phyloP scores from a whole-genome alignment of 2,329 filamentous ascomycete species.

The Fusarium coicis region DNA sequence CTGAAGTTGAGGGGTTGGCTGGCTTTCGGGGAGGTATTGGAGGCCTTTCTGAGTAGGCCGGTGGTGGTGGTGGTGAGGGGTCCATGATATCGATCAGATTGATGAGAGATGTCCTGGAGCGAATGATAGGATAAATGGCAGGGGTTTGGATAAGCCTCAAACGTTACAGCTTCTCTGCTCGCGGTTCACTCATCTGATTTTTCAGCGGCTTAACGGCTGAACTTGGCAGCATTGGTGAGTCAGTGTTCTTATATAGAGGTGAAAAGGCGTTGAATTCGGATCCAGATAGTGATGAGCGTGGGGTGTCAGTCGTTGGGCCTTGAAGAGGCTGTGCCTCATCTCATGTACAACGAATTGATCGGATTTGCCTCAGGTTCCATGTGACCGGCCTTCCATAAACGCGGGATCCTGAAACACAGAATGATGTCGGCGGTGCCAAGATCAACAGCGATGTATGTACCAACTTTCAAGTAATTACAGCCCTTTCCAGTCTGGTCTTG shows the following conservation, averaged over 20 bases:
- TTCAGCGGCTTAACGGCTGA: background rate
- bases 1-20: constrained; percentile 16
- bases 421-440: constrained; percentile 12
- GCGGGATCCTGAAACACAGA: constrained; percentile 14
- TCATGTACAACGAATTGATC: constrained; percentile 6
- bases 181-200: background rate
- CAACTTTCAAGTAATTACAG: background rate
- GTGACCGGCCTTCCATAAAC: background rate
- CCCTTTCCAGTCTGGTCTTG: background rate
- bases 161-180: background rate
- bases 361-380: background rate
- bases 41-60: constrained; percentile 28
- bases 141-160: background rate
- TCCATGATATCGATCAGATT: constrained; percentile 6
- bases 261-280: background rate
- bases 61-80: constrained; percentile 28
- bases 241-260: constrained; percentile 5
- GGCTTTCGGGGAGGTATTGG: constrained; percentile 29
- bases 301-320: constrained; percentile 13
- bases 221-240: background rate
- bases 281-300: constrained; percentile 10
- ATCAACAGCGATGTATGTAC: background rate
- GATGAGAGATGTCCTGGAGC: background rate
- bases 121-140: background rate
- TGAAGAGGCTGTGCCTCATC: constrained; percentile 14